Evolutionary conservation across 306 rosid genomes (phyloP).

Genomic region (apple (Malus domestica)): DNA sequence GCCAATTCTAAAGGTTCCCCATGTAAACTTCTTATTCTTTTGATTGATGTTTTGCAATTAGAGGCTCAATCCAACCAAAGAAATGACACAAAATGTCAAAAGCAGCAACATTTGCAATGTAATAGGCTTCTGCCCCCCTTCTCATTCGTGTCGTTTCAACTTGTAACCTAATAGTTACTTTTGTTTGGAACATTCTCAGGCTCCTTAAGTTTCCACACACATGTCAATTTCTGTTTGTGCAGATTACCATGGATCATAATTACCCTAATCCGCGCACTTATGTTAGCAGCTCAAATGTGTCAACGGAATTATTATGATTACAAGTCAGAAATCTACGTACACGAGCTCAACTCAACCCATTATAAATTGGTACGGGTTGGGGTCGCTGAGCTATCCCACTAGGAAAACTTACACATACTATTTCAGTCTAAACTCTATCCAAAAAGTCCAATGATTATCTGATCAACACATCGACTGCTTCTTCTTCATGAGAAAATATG

Average conservation of each 20-base stretch:
- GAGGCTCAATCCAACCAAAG: neutral
- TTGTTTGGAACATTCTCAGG: too few species aligned
- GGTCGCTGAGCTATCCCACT: neutral
- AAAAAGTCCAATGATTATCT: neutral
- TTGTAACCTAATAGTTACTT: neutral
- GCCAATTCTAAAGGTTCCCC: neutral
- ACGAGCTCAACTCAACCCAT: too few species aligned
- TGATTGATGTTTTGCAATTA: neutral
- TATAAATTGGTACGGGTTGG: neutral
- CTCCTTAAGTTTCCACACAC: too few species aligned
- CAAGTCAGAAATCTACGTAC: neutral
- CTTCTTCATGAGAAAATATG: neutral
- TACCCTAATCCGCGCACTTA: neutral
- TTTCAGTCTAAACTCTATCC: neutral
- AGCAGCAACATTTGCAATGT: neutral
- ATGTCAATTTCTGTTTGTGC: neutral
- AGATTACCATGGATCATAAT: neutral
- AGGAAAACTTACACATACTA: neutral
- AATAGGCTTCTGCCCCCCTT: neutral
- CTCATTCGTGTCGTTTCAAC: neutral
- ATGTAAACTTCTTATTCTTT: neutral
- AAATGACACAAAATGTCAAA: neutral
- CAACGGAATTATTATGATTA: neutral
- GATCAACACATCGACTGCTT: neutral
- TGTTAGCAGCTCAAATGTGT: neutral